Evolutionary conservation across 2,329 filamentous ascomycete species (phyloP), one percentile per base, ranked within the genome.

Genomic region (Kalaharituber pfeilii): DNA sequence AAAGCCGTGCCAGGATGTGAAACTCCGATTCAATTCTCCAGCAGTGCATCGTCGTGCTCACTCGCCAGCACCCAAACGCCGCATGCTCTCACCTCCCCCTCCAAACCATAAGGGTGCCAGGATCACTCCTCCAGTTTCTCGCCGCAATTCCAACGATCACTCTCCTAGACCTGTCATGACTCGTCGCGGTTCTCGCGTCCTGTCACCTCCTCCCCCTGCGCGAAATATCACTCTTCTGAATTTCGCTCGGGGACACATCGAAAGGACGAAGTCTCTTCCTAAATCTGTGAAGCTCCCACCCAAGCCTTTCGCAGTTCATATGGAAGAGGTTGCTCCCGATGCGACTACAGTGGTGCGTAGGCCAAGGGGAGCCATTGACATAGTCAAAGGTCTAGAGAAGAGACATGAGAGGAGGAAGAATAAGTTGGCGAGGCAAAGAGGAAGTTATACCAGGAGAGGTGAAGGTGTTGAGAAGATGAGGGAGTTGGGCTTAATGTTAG

Each of bases 391-490:
- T 7, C 77, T 98, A 1, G 91, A 98, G 71, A 82, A 85, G 69
- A 96, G 94, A 72, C 82, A 88, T 25, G 85, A 91, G 71, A 81
- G 91, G 60, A 84, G 91, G 62, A 87, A 84, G 70, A 88, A 96
- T 69, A 94, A 95, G 69, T 84, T 87, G 65, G 93, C 85, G 71
- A 82, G 78, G 62, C 76, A 87, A 65, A 91, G 91, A 53, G 84
- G 85, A 66, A 91, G 91, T 54, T 47, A 47, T 24, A 93, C 85
- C 71, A 82, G 78, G 62, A 76, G 86, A 65, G 91, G 91, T 53
- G 84, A 86, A 66, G 91, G 91, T 54, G 86, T 86, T 30, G 84
- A 95, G 72, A 80, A 88, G 60, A 98, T 98, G 91, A 77, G 82
- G 64, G 84, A 93, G 69, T 77, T 98, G 56, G 91, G 89, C 53